A percentile compares a stretch with the other conserved stretches of the same genome.
Evolutionary conservation across 2,329 filamentous ascomycete species (phyloP).

Genomic region (Beauveria australis): DNA sequence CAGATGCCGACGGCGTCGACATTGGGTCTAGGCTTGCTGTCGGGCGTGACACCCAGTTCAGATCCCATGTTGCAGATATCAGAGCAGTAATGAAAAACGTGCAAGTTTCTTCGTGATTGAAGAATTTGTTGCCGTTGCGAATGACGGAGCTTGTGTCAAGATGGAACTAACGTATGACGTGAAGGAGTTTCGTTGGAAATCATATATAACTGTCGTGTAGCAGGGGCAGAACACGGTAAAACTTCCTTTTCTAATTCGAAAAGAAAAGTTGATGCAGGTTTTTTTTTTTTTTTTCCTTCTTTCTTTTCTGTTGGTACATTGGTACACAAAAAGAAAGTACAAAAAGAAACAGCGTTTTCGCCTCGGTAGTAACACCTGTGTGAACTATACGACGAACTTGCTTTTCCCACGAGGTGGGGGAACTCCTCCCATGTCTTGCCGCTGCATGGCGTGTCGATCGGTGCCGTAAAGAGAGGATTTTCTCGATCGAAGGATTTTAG

Average conservation of each 20-base stretch:
- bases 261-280: neutral
- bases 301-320: neutral
- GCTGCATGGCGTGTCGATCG: neutral
- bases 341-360: neutral
- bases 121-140: no score
- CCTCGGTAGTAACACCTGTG: neutral
- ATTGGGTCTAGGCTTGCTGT: constrained; percentile 13
- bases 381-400: neutral
- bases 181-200: neutral
- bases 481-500: neutral
- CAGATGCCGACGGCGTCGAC: constrained; percentile 26
- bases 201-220: neutral
- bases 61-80: constrained; percentile 16
- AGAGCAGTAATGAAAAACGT: no score
- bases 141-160: neutral
- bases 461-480: neutral
- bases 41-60: constrained; percentile 18
- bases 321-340: neutral
- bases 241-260: neutral
- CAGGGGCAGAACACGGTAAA: neutral
- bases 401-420: neutral
- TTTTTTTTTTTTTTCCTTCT: neutral
- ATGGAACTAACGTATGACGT: neutral
- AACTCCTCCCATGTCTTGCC: neutral
- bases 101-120: no score